These are phyloP conservation scores for Mycena rosella DNA, from an alignment of 768 basidiomycete genomes.

Conservation along the genomic window DNA sequence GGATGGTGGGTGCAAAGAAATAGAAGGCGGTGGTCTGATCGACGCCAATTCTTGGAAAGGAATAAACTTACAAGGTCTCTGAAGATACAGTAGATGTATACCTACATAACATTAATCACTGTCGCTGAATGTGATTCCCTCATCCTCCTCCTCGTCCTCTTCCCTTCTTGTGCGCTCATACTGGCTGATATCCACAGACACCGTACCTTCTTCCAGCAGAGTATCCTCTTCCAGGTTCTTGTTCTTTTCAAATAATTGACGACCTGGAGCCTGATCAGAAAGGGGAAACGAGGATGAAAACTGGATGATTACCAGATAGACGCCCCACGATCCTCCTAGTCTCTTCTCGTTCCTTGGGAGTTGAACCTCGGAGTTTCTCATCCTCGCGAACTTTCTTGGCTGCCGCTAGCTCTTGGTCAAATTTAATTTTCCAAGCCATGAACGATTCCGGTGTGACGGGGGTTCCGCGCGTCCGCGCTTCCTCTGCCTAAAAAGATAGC, in stretches of 20 bases:
- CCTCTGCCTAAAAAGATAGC: constrained; percentile 74
- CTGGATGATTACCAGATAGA: constrained; percentile 70
- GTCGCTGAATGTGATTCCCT: constrained; percentile 82
- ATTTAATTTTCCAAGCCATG: constrained; percentile 83
- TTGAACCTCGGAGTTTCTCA: constrained; percentile 59
- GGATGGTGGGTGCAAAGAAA: constrained; percentile 67
- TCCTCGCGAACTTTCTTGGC: constrained; percentile 75
- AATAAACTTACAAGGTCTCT: constrained; percentile 75
- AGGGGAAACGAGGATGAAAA: not conserved
- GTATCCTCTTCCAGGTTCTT: constrained; percentile 83
- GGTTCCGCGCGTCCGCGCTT: constrained; percentile 91
- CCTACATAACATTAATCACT: constrained; percentile 70
- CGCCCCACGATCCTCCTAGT: constrained; percentile 65
- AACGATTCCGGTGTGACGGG: constrained; percentile 89
- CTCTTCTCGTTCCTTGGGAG: constrained; percentile 44
- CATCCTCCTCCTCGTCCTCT: constrained; percentile 76
- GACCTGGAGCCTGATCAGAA: constrained; percentile 64
- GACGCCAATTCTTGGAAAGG: constrained; percentile 65
- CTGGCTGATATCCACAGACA: constrained; percentile 90
- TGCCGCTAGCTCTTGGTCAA: constrained; percentile 74
- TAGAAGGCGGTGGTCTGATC: constrained; percentile 66
- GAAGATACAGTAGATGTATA: constrained; percentile 39
- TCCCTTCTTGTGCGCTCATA: constrained; percentile 79
- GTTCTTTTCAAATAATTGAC: constrained; percentile 92
- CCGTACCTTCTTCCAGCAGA: constrained; percentile 86